phyloP scores from a whole-genome alignment of 2,329 filamentous ascomycete genomes.

The Ceratocystis destructans region DNA sequence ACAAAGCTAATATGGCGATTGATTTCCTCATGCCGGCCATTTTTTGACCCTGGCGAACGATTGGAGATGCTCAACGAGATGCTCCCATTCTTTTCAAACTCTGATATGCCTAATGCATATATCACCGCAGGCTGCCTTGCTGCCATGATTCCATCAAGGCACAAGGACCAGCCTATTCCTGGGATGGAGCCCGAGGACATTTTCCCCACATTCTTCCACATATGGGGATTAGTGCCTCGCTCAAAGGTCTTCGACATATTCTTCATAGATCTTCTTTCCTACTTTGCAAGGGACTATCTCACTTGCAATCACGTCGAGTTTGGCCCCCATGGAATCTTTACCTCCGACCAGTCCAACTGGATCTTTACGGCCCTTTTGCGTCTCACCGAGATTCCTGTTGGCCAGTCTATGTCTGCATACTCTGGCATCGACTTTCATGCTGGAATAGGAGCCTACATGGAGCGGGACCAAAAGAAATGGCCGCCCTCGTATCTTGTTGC shows the following conservation, averaged over 20 bases:
- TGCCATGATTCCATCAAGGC: slow-evolving; percentile 70
- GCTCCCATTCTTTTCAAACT: slow-evolving; percentile 80
- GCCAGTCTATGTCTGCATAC: slow-evolving; percentile 89
- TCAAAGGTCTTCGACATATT: slow-evolving; percentile 77
- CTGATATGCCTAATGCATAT: slow-evolving; percentile 81
- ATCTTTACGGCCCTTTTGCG: slow-evolving; percentile 87
- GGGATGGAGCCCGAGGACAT: slow-evolving; percentile 80
- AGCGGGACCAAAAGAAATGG: slow-evolving; percentile 87
- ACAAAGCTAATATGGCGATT: slow-evolving; percentile 67
- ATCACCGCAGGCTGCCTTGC: slow-evolving; percentile 84
- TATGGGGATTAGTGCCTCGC: slow-evolving; percentile 86
- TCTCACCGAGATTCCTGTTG: slow-evolving; percentile 87
- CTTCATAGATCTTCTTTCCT: slow-evolving; percentile 80
- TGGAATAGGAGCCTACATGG: slow-evolving; percentile 72
- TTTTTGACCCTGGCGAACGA: slow-evolving; percentile 80
- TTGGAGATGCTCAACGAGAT: slow-evolving; percentile 70
- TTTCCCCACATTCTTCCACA: slow-evolving; percentile 85
- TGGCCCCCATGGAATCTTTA: slow-evolving; percentile 79
- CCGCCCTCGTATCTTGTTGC: slow-evolving; percentile 86
- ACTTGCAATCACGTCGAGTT: slow-evolving; percentile 63
- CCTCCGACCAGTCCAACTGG: slow-evolving; percentile 75
- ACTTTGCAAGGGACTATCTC: slow-evolving; percentile 73
- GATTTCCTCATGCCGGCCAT: slow-evolving; percentile 77
- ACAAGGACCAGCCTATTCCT: slow-evolving; percentile 54
- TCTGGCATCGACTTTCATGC: slow-evolving; percentile 69